Evolutionary conservation across 2,329 filamentous ascomycete species (phyloP).

Genomic region (Dactylellina leptospora): DNA sequence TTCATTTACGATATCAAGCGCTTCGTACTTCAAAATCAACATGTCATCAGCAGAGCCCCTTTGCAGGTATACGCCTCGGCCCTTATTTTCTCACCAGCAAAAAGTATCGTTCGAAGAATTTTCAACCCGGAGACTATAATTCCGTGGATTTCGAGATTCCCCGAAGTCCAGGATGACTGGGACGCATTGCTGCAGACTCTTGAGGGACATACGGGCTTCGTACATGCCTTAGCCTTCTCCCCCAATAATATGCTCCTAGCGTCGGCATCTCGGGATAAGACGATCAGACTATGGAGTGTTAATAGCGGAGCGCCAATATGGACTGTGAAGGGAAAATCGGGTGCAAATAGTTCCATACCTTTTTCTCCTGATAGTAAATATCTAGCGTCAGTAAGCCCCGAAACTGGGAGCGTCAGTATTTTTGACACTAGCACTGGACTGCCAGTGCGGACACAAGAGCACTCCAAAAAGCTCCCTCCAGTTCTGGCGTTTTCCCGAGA

Average conservation of each 20-base stretch:
- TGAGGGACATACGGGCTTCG: neutral
- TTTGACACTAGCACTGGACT: neutral
- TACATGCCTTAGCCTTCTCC: neutral
- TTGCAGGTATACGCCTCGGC: constrained; percentile 31
- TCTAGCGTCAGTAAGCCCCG: constrained; percentile 67
- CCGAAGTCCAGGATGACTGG: constrained; percentile 9
- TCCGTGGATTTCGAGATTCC: neutral
- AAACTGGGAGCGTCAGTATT: neutral
- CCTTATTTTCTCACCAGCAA: constrained; percentile 11
- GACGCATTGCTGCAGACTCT: constrained; percentile 11
- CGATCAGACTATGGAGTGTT: neutral
- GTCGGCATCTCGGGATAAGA: constrained; percentile 3
- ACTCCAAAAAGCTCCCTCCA: no score
- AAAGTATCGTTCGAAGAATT: constrained; percentile 2
- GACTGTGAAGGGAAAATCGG: neutral
- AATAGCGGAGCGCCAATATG: neutral
- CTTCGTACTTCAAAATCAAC: constrained; percentile 40
- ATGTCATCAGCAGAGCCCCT: constrained; percentile 16
- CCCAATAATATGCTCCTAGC: neutral
- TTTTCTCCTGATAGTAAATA: constrained; percentile 89
- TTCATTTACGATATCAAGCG: constrained; percentile 53
- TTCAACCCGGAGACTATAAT: neutral
- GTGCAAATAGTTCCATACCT: neutral
- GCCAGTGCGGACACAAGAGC: neutral
- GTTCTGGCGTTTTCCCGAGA: no score